Conservation (phyloP, 2,329 filamentous ascomycete genomes). For the Fusarium illudens region DNA sequence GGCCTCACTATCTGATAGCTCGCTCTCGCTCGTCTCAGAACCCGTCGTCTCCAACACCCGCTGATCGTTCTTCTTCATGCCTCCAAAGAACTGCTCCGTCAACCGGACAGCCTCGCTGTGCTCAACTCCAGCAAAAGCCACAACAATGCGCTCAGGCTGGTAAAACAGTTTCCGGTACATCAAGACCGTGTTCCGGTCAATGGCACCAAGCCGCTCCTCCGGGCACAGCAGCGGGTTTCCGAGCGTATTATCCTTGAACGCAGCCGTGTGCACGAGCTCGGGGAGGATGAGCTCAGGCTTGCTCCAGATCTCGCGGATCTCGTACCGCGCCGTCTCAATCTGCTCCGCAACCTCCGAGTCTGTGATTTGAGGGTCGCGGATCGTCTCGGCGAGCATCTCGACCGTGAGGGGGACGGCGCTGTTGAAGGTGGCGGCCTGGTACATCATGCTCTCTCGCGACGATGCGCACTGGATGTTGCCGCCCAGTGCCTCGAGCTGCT, state of each 20-base stretch:
- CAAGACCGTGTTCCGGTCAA: constrained; percentile 76
- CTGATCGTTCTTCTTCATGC: constrained; percentile 72
- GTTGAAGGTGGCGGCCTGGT: constrained; percentile 98
- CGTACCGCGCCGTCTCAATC: constrained; percentile 90
- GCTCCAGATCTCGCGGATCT: constrained; percentile 96
- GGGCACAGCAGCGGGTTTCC: constrained; percentile 94
- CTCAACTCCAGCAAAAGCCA: constrained; percentile 92
- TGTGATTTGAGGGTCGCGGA: constrained; percentile 84
- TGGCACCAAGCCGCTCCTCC: constrained; percentile 78
- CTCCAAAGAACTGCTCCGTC: constrained; percentile 87
- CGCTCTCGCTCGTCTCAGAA: constrained; percentile 64
- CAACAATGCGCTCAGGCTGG: constrained; percentile 87
- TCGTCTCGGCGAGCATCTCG: constrained; percentile 89
- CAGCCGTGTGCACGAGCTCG: constrained; percentile 93
- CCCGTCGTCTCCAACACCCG: constrained; percentile 62
- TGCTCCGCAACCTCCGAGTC: constrained; percentile 88
- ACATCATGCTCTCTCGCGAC: constrained; percentile 96
- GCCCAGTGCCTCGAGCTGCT: constrained; percentile 85
- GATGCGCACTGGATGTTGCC: constrained; percentile 98
- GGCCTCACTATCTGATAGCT: constrained; percentile 46
- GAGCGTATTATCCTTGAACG: constrained; percentile 94
- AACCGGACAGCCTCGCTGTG: constrained; percentile 82
- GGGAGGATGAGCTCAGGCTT: constrained; percentile 96
- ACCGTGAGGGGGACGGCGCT: constrained; percentile 84
- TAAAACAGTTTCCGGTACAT: constrained; percentile 87